phyloP scores from a whole-genome alignment of 371 early-diverging fungal genomes.

The Mortierella sp. region DNA sequence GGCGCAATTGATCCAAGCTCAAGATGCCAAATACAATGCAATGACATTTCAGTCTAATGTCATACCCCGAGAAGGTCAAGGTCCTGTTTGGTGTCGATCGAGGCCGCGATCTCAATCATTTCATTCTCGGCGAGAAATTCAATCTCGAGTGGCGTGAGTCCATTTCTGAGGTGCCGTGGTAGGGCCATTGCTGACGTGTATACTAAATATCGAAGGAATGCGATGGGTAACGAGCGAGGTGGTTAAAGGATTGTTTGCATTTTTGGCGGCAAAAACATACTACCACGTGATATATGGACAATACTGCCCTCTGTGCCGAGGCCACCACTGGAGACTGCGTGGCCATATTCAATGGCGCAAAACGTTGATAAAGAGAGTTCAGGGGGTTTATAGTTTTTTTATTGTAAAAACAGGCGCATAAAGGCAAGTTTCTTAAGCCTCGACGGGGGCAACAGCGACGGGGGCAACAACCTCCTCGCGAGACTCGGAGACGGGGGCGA shows the following conservation, averaged over 20 bases:
- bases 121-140: constrained; percentile 89
- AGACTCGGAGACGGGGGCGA: constrained; percentile 81
- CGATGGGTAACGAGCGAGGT: neutral
- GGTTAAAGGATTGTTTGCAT: neutral
- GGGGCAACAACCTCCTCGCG: constrained; percentile 61
- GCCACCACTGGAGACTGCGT: too few species aligned
- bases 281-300: too few species aligned
- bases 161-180: constrained; percentile 64
- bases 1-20: too few species aligned
- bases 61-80: constrained; percentile 75
- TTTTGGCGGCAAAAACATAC: constrained; percentile 7
- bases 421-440: constrained; percentile 47
- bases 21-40: too few species aligned
- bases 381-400: constrained; percentile 17
- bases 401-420: constrained; percentile 30
- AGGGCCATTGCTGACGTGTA: constrained; percentile 78
- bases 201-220: neutral
- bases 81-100: constrained; percentile 63
- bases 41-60: too few species aligned
- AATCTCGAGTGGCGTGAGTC: constrained; percentile 84
- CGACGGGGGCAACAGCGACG: constrained; percentile 54
- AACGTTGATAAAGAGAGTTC: too few species aligned
- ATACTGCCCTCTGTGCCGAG: too few species aligned
- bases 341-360: too few species aligned
- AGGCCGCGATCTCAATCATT: constrained; percentile 76